These are phyloP conservation scores for Saccharomyces pastorianus DNA, from an alignment of 1,139 yeast species.

Conservation along the genomic window DNA sequence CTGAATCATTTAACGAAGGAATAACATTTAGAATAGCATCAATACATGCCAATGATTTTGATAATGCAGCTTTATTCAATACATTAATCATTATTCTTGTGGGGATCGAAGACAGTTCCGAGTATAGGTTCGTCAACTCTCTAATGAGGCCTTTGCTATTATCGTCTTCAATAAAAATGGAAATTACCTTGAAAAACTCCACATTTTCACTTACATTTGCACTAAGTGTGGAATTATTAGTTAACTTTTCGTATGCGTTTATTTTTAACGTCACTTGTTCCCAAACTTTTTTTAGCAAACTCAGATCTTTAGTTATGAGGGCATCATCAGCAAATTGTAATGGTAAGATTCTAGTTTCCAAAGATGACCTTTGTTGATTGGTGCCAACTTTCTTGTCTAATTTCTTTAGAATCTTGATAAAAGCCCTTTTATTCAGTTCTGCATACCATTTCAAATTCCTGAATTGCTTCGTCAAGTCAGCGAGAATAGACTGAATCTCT, in stretches of 20 bases:
- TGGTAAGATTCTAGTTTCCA: constrained; percentile 63
- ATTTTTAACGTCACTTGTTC: not conserved
- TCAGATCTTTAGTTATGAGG: constrained; percentile 49
- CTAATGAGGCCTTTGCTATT: constrained; percentile 37
- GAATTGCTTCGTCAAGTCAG: constrained; percentile 69
- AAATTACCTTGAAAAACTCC: constrained; percentile 13
- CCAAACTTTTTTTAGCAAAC: constrained; percentile 10
- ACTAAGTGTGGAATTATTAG: not conserved
- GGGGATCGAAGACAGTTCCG: constrained; percentile 33
- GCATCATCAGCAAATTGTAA: constrained; percentile 67
- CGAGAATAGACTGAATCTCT: constrained; percentile 65
- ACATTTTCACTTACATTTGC: not conserved
- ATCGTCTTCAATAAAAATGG: constrained; percentile 38
- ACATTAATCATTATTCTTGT: constrained; percentile 36
- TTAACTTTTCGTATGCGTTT: not conserved
- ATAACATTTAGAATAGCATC: constrained; percentile 43
- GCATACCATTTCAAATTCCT: constrained; percentile 90
- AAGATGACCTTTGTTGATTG: constrained; percentile 56
- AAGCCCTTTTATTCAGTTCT: constrained; percentile 85
- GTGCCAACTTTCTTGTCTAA: constrained; percentile 80
- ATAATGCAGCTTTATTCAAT: constrained; percentile 56
- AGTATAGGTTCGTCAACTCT: constrained; percentile 36
- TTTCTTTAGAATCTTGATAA: constrained; percentile 80
- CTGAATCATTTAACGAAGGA: constrained; percentile 49
- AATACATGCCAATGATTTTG: constrained; percentile 47